Percentiles rank a stretch among this genome's conserved stretches.
phyloP scores from a whole-genome alignment of 2,329 filamentous ascomycete species.

The Fusarium gaditjirri region DNA sequence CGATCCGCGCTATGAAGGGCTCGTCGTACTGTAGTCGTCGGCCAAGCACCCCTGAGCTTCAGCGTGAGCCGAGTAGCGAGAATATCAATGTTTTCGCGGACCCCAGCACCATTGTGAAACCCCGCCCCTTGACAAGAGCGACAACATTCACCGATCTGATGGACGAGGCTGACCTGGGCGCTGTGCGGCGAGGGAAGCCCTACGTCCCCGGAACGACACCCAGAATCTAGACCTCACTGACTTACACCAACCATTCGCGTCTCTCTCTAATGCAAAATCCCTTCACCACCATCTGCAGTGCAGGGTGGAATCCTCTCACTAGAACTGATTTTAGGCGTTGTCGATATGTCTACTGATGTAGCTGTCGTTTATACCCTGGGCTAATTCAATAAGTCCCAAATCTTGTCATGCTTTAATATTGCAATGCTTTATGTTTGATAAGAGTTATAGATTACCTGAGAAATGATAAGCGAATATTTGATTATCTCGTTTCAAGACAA shows the following conservation, averaged over 20 bases:
- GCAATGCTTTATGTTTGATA: constrained; percentile 6
- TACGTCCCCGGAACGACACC: constrained; percentile 55
- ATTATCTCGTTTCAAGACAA: not conserved
- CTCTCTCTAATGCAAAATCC: constrained; percentile 11
- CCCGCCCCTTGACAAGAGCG: constrained; percentile 45
- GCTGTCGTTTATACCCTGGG: constrained; percentile 43
- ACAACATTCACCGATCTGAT: constrained; percentile 67
- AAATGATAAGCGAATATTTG: constrained; percentile 41
- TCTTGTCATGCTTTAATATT: constrained; percentile 7
- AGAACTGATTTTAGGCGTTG: constrained; percentile 30
- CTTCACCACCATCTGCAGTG: constrained; percentile 24
- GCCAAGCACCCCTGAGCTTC: constrained; percentile 49
- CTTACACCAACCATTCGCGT: not conserved
- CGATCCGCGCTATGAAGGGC: constrained; percentile 55
- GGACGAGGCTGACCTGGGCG: constrained; percentile 58
- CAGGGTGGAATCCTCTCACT: constrained; percentile 26
- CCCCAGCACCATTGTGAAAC: constrained; percentile 52
- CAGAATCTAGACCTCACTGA: constrained; percentile 39
- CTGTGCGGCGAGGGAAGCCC: constrained; percentile 54
- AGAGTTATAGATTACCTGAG: constrained; percentile 24
- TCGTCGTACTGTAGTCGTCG: constrained; percentile 40
- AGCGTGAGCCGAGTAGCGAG: constrained; percentile 58
- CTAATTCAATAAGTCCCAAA: constrained; percentile 4
- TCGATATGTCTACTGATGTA: constrained; percentile 20
- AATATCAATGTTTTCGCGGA: constrained; percentile 66